Percentiles rank a stretch among this genome's conserved stretches.
Evolutionary conservation across 768 basidiomycete species (phyloP).

Genomic region (Hygrophoropsis aurantiaca): DNA sequence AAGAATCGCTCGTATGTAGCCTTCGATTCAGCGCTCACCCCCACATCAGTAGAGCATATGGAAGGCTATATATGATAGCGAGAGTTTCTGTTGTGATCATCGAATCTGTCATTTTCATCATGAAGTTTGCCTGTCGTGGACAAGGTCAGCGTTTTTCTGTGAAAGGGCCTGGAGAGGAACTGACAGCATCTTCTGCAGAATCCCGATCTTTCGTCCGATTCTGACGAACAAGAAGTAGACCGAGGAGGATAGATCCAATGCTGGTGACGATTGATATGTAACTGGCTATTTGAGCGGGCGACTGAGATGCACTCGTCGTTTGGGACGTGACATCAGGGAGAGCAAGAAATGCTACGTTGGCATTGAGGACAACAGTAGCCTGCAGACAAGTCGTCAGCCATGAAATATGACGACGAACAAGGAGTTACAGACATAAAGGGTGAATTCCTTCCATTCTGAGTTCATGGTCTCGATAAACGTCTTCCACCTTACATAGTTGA

Average conservation of each 20-base stretch:
- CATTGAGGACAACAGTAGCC: slow-evolving; percentile 50
- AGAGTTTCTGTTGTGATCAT: slow-evolving; percentile 23
- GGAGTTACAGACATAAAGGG: slow-evolving; percentile 39
- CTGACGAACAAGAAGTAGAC: slow-evolving; percentile 35
- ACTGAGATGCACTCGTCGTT: slow-evolving; percentile 13
- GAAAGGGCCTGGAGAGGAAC: slow-evolving; percentile 6
- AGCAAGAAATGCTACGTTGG: slow-evolving; percentile 51
- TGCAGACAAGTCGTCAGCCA: slow-evolving; percentile 17
- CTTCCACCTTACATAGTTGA: slow-evolving; percentile 38
- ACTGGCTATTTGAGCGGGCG: slow-evolving; percentile 31
- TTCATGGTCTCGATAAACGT: slow-evolving; percentile 40
- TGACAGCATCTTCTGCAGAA: slow-evolving; percentile 28
- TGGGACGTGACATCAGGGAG: slow-evolving; percentile 41
- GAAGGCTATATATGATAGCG: slow-evolving; percentile 30
- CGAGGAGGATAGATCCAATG: slow-evolving; percentile 35
- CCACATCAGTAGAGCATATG: slow-evolving; percentile 30
- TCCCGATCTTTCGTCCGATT: slow-evolving; percentile 27
- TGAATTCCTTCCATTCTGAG: slow-evolving; percentile 48
- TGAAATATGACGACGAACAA: background rate
- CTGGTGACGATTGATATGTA: slow-evolving; percentile 37
- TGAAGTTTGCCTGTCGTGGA: slow-evolving; percentile 25
- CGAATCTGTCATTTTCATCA: slow-evolving; percentile 11
- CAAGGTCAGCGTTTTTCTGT: slow-evolving; percentile 1
- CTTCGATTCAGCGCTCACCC: slow-evolving; percentile 15
- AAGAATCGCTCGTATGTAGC: background rate